These are phyloP conservation scores for Trametes gibbosa DNA, from an alignment of 768 basidiomycete genomes.

Conservation along the genomic window DNA sequence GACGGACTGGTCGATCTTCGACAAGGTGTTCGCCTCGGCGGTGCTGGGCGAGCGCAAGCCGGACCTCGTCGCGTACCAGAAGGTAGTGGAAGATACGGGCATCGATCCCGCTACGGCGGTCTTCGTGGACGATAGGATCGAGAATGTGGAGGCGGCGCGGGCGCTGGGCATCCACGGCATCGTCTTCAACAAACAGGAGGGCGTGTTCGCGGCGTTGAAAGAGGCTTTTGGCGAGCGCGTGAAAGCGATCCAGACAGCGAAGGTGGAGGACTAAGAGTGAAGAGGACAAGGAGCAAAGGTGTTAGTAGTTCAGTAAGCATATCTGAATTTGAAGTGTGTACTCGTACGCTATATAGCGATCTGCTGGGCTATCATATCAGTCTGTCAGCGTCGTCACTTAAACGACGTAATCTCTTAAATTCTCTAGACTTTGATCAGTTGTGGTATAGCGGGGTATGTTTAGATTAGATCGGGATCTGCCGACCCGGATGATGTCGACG, in stretches of 20 bases:
- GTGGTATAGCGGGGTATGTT: too few relatives aligned
- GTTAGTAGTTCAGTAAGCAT: too few relatives aligned
- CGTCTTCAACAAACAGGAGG: slow-evolving; percentile 37
- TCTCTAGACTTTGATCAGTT: too few relatives aligned
- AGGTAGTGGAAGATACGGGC: slow-evolving; percentile 45
- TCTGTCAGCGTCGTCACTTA: too few relatives aligned
- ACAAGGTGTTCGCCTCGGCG: slow-evolving; percentile 51
- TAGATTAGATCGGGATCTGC: too few relatives aligned
- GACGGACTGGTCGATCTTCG: slow-evolving; percentile 52
- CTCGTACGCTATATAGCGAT: too few relatives aligned
- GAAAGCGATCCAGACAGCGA: neutral
- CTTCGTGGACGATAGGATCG: slow-evolving; percentile 59
- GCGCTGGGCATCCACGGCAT: slow-evolving; percentile 56
- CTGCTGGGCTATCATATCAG: too few relatives aligned
- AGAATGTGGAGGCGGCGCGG: slow-evolving; percentile 57
- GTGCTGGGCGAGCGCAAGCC: slow-evolving; percentile 54
- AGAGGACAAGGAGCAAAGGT: too few relatives aligned
- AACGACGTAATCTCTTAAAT: too few relatives aligned
- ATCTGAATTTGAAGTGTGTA: too few relatives aligned
- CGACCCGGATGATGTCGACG: too few relatives aligned
- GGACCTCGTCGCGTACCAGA: slow-evolving; percentile 50
- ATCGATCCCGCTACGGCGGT: slow-evolving; percentile 46
- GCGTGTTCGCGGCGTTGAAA: slow-evolving; percentile 44
- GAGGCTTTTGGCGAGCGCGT: slow-evolving; percentile 46
- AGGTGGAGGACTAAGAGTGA: neutral